A percentile compares a stretch with the other conserved stretches of the same genome.
phyloP scores from a whole-genome alignment of 495 filamentous ascomycete species.

The Penicillium parvum region DNA sequence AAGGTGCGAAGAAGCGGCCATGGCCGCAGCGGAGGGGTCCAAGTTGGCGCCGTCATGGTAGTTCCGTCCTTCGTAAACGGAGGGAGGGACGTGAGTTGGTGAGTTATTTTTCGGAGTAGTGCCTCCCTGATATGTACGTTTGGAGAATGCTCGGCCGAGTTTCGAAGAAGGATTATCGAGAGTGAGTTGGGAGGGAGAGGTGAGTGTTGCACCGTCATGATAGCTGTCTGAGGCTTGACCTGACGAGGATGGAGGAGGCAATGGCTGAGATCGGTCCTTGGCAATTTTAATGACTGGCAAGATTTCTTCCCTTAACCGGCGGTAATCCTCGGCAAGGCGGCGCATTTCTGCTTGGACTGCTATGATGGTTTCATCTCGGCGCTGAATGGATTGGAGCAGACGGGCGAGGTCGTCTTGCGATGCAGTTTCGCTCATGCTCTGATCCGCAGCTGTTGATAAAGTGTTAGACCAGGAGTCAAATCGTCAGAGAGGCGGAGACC shows the following conservation, averaged over 20 bases:
- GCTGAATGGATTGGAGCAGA: slow-evolving; percentile 76
- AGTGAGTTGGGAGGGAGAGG: slow-evolving; percentile 40
- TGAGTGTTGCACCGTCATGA: slow-evolving; percentile 37
- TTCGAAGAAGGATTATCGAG: slow-evolving; percentile 27
- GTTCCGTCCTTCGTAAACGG: slow-evolving; percentile 50
- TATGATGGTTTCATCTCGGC: slow-evolving; percentile 82
- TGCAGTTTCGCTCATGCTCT: slow-evolving; percentile 76
- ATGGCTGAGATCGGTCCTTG: slow-evolving; percentile 84
- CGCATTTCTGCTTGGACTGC: slow-evolving; percentile 76
- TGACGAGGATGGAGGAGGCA: slow-evolving; percentile 55
- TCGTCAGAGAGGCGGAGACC: slow-evolving; percentile 24
- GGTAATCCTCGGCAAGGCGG: slow-evolving; percentile 77
- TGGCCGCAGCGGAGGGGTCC: slow-evolving; percentile 61
- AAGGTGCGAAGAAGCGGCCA: slow-evolving; percentile 72
- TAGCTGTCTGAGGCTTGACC: slow-evolving; percentile 18
- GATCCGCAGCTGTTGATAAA: slow-evolving; percentile 73
- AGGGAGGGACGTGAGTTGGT: slow-evolving; percentile 69
- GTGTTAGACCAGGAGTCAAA: slow-evolving; percentile 6
- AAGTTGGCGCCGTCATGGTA: slow-evolving; percentile 48
- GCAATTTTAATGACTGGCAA: slow-evolving; percentile 82
- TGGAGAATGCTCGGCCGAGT: slow-evolving; percentile 59
- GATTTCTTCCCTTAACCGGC: slow-evolving; percentile 80
- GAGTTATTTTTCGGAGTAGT: slow-evolving; percentile 71
- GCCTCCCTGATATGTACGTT: slow-evolving; percentile 77
- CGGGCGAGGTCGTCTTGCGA: slow-evolving; percentile 88